A percentile compares a stretch with the other conserved stretches of the same genome.
Conservation (phyloP, 1,284 basidiomycete species). For the Cerioporus squamosus region DNA sequence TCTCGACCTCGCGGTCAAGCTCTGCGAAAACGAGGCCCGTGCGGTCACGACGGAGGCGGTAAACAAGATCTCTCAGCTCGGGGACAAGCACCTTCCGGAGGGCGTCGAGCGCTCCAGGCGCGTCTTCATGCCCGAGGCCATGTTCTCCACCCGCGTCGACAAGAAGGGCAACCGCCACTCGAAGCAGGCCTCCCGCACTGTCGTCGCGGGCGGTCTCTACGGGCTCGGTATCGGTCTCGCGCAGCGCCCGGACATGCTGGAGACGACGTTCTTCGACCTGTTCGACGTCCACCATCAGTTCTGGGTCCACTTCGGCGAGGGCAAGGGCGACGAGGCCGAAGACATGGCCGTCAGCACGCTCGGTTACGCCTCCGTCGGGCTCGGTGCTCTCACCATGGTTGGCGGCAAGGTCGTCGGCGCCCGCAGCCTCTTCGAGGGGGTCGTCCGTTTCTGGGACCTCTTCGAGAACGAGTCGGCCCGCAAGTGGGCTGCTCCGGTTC, state of each 20-base stretch:
- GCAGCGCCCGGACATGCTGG: conserved; percentile 70
- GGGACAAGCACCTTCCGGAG: conserved; percentile 80
- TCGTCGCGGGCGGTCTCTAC: conserved; percentile 74
- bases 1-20: conserved; percentile 81
- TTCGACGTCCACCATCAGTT: conserved; percentile 89
- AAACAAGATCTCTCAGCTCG: conserved; percentile 69
- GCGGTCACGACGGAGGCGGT: conserved; percentile 74
- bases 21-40: conserved; percentile 88
- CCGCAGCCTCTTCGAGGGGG: conserved; percentile 77
- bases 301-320: conserved; percentile 64
- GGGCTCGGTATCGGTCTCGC: conserved; percentile 80
- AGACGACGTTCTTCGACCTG: conserved; percentile 81
- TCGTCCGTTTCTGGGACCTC: conserved; percentile 77
- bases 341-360: conserved; percentile 69
- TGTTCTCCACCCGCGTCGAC: conserved; percentile 77
- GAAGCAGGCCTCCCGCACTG: conserved; percentile 48
- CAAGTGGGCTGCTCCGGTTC: conserved; percentile 87
- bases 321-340: conserved; percentile 44
- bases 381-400: conserved; percentile 90
- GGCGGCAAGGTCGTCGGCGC: conserved; percentile 82
- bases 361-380: conserved; percentile 74
- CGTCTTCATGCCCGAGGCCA: conserved; percentile 94
- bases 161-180: conserved; percentile 52
- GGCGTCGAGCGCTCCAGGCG: conserved; percentile 82
- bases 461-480: conserved; percentile 83